Base-by-base conservation (phyloP, 352 stramenopile genomes). In the Phytophthora crassamura region DNA sequence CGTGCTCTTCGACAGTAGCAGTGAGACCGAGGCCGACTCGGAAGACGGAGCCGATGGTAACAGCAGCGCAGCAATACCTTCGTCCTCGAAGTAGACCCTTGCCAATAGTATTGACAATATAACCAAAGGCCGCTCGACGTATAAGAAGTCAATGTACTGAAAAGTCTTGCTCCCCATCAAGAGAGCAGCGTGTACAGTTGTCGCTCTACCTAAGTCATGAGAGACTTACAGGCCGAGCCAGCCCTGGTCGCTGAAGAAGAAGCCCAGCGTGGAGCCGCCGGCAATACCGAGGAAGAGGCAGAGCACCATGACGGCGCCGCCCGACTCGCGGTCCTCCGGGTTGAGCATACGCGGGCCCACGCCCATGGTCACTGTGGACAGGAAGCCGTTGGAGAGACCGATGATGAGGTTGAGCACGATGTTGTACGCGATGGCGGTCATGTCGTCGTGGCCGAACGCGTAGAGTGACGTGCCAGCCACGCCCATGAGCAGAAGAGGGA, bases 281-380 rank as follows among this genome's bases (percentile, higher is more conserved):
- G 74, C 54, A 9, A 89, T 69, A 20, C 83, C 80, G 9, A 88
- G 22, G 60, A 91, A 90, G 12, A 91, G 53, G 33, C 72, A 84
- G 25, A 78, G 61, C 28, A 80, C 74, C 80, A 90, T 88, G 14
- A 91, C 55, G 20, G 77, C 76, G 35, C 80, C 80, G 16, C 72
- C 83, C 8, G 77, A 77, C 58, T 88, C 77, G 16, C 79, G 75
- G 66, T 90, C 81, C 36, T 89, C 68, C 7, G 75, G 74, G 6
- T 82, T 72, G 4, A 90, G 59, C 9, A 90, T 41, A 25, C 75
- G 75, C 8, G 81, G 79, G 3, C 69, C 81, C 6, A 77, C 61
- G 16, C 81, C 77, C 74, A 89, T 89, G 2, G 83, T 91, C 30
- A 91, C 74, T 7, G 81, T 91, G 10, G 66, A 84, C 35, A 90